Evolutionary conservation across 768 basidiomycete species (phyloP), one percentile per base, ranked within the genome.

Genomic region (Gelatoporia subvermispora): DNA sequence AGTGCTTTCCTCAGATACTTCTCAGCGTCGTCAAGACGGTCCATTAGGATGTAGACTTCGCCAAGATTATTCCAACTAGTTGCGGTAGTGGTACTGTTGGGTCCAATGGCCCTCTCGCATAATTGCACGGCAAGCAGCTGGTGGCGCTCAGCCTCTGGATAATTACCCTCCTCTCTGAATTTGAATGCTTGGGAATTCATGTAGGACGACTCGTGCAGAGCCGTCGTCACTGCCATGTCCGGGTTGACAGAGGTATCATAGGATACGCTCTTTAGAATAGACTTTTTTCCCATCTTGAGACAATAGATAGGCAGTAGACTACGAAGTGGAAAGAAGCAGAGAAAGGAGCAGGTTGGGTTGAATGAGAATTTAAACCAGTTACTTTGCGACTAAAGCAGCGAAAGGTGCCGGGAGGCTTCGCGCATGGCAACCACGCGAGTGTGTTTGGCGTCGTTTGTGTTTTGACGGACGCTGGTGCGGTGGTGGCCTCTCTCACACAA

Each of bases 1-100:
- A 68, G 28, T 7, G 68, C 69, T 47, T 65, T 61, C 22, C 55
- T 56, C 11, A 72, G 57, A 45, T 70, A 63, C 3, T 58, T 60
- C 54, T 72, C 69, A 0, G 73, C 71, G 7, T 71, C 65, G 42
- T 65, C 65, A 15, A 70, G 53, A 24, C 59, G 65, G 22, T 56
- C 63, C 58, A 66, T 62, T 37, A 60, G 58, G n/a, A 68, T 57
- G 47, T 70, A 68, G 3, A 68, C 48, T 47, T 72, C 68, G 25
- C 65, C 72, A 1, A 73, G 57, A 16, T 59, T 61, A 45, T 72
- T 68, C 42, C 59, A 61, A 15, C 63, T 60, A 22, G 69, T 34
- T 47, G 67, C 49, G 21, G 53, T 54, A 3, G 58, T 48, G 16
- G 54, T 17, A 20, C 57, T 5, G 10, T 65, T 48, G n/a, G 48